Base-by-base conservation (phyloP, 2,329 filamentous ascomycete species). In the Talaromyces piceae region DNA sequence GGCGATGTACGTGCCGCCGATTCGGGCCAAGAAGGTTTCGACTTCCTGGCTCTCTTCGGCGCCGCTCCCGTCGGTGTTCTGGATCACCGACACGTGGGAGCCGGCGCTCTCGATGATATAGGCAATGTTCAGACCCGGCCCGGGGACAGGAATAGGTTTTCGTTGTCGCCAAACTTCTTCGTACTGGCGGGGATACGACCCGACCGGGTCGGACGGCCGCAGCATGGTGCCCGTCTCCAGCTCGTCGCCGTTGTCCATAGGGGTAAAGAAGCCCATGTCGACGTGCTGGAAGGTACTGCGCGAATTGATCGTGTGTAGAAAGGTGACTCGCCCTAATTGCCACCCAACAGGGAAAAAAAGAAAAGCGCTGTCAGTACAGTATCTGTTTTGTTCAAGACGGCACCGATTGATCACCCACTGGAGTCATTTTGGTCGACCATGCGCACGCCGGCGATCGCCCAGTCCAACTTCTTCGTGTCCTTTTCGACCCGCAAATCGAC, bases 361-460 rank as follows among this genome's bases (percentile, higher is more conserved):
- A n/a, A n/a, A n/a, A n/a, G n/a, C n/a, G 4, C 39, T n/a, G 22
- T 41, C 23, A 41, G 39, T 25, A 5, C 22, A 12, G 5, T 13
- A 41, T 8, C 1, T 3, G 3, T n/a, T 25, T 23, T 41, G 1
- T n/a, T 23, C 3, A 20, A 4, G 12, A 41, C n/a, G n/a, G n/a
- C n/a, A 23, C 12, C 8, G 39, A 9, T 3, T n/a, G 11, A 22
- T 26, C 48, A 46, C 51, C 22, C 31, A 53, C 50, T 49, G 18
- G 51, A 16, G 22, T 53, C 47, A 41, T 45, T 53, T 41, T 45
- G 51, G 26, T 72, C 61, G 5, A 71, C 61, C 1, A 72, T 53
- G 41, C 69, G 59, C 52, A 71, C 63, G 6, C 72, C 72, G 1
- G 72, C 71, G 51, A 73, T 68, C 0, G 67, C 71, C 72, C 72